phyloP scores from a whole-genome alignment of 208 protist species.

The Crithidia bombi region DNA sequence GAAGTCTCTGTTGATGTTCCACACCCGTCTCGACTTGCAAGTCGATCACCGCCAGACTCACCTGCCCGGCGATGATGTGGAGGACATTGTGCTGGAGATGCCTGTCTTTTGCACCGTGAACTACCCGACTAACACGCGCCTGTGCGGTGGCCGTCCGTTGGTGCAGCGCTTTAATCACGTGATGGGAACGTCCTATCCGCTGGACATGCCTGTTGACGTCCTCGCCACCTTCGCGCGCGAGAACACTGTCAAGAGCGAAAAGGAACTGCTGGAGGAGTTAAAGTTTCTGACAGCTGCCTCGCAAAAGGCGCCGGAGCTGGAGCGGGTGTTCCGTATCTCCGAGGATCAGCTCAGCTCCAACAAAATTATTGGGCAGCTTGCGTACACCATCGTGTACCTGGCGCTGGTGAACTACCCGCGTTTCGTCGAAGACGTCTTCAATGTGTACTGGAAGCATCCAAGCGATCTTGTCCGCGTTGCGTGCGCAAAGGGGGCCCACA shows the following conservation, averaged over 20 bases:
- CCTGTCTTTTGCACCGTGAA: conserved; percentile 90
- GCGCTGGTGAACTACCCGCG: conserved; percentile 75
- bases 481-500: conserved; percentile 84
- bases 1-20: conserved; percentile 88
- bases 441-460: conserved; percentile 69
- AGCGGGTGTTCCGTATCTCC: conserved; percentile 84
- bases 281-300: conserved; percentile 77
- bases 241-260: conserved; percentile 61
- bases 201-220: conserved; percentile 91
- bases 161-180: conserved; percentile 91
- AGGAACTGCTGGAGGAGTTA: conserved; percentile 84
- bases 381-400: conserved; percentile 91
- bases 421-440: conserved; percentile 84
- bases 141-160: conserved; percentile 84
- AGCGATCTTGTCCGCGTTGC: conserved; percentile 88
- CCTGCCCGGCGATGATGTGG: conserved; percentile 64
- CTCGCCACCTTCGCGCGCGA: conserved; percentile 78
- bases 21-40: conserved; percentile 86
- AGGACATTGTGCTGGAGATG: conserved; percentile 86
- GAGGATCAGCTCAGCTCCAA: conserved; percentile 85
- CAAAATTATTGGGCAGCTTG: conserved; percentile 85
- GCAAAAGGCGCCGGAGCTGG: conserved; percentile 68
- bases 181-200: conserved; percentile 87
- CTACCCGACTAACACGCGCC: conserved; percentile 84
- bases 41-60: conserved; percentile 77